Conservation (phyloP, 768 basidiomycete genomes). For the Russula dissimulans region DNA sequence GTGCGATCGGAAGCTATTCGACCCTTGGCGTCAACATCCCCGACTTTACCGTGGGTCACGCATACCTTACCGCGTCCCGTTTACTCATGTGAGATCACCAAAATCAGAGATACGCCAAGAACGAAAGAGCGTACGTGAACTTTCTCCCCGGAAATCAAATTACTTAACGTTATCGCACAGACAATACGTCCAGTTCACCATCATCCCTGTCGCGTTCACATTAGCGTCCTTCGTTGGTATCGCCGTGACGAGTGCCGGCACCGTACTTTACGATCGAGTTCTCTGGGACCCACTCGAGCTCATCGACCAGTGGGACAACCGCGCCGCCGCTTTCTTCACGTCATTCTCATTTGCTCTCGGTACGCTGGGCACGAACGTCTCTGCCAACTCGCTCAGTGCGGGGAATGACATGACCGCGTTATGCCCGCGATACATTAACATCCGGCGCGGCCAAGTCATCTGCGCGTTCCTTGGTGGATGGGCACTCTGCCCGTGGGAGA, state of each 20-base stretch:
- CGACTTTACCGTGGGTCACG: conserved; percentile 56
- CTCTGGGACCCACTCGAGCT: conserved; percentile 71
- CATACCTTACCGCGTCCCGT: background rate
- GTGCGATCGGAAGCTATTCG: conserved; percentile 64
- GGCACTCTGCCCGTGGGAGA: conserved; percentile 83
- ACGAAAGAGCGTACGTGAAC: conserved; percentile 44
- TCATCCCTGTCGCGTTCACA: conserved; percentile 73
- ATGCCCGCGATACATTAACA: conserved; percentile 70
- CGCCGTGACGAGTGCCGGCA: conserved; percentile 69
- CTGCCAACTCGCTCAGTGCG: conserved; percentile 67
- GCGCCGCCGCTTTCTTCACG: conserved; percentile 78
- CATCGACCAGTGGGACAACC: conserved; percentile 76
- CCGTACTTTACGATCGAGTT: conserved; percentile 55
- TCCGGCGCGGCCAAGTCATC: conserved; percentile 63
- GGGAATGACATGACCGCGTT: conserved; percentile 84
- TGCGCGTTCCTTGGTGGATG: conserved; percentile 80
- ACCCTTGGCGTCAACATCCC: conserved; percentile 75
- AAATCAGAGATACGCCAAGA: conserved; percentile 62
- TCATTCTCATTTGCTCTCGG: conserved; percentile 66
- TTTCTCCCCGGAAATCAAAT: background rate
- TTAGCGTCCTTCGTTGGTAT: conserved; percentile 73
- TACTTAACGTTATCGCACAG: conserved; percentile 26
- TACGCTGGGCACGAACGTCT: conserved; percentile 56
- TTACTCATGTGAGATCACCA: background rate
- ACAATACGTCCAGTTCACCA: conserved; percentile 63